phyloP scores from a whole-genome alignment of 371 early-diverging fungal genomes.

The Apophysomyces trapeziformis region DNA sequence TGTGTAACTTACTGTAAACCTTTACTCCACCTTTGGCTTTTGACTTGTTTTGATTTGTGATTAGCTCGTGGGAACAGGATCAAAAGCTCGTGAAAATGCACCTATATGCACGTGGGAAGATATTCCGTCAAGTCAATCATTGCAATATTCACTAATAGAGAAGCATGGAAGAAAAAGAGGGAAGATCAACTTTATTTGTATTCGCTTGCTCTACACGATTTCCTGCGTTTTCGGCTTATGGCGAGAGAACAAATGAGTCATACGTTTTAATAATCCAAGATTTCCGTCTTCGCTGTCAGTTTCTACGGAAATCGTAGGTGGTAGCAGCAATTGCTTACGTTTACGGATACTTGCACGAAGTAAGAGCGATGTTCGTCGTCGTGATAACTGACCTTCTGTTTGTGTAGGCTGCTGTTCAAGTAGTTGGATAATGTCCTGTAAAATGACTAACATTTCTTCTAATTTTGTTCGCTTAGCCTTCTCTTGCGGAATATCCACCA shows the following conservation, averaged over 20 bases:
- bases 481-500: not conserved
- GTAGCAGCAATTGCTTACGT: not conserved
- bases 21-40: too few species aligned
- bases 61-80: too few species aligned
- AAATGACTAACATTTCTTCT: not conserved
- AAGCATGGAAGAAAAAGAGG: not conserved
- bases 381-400: not conserved
- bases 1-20: too few species aligned
- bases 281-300: not conserved
- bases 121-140: too few species aligned
- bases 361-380: not conserved
- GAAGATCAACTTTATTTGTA: not conserved
- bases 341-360: not conserved
- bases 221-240: not conserved
- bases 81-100: conserved; percentile 3
- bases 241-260: not conserved
- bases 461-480: not conserved
- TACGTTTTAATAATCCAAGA: not conserved
- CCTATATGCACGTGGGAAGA: not conserved
- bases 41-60: too few species aligned
- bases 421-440: not conserved
- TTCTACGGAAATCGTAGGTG: not conserved
- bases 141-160: too few species aligned
- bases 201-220: not conserved
- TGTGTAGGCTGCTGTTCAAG: not conserved